phyloP scores from a whole-genome alignment of 106 monocot species.

The Dendrobium huoshanense region DNA sequence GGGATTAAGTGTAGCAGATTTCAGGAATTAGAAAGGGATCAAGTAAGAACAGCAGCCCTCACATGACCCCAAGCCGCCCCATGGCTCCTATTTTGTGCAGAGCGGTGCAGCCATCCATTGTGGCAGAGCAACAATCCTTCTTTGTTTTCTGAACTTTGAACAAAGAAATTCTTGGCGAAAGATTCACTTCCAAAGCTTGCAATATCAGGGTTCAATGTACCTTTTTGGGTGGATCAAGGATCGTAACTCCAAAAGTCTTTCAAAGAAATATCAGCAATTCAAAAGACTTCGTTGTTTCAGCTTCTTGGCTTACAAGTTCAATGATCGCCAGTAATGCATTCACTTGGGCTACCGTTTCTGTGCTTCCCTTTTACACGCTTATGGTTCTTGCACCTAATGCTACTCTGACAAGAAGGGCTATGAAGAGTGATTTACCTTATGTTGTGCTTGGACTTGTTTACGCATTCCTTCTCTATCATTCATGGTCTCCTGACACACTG shows the following conservation, averaged over 20 bases:
- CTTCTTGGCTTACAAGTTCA: slow-evolving; percentile 42
- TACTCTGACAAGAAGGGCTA: slow-evolving; percentile 54
- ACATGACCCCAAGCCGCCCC: no score
- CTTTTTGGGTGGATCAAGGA: slow-evolving; percentile 28
- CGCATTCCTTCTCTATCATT: slow-evolving; percentile 77
- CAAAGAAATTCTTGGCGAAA: slow-evolving; percentile 5
- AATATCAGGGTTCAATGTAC: slow-evolving; percentile 16
- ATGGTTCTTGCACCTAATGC: slow-evolving; percentile 90
- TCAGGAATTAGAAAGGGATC: no score
- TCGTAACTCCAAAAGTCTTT: neutral
- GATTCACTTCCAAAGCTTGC: neutral
- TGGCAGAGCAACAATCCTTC: neutral
- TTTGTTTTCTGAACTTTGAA: slow-evolving; percentile 2
- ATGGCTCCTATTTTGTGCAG: no score
- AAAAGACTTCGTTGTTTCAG: slow-evolving; percentile 21
- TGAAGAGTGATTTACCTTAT: slow-evolving; percentile 71
- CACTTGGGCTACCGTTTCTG: slow-evolving; percentile 80
- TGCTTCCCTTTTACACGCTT: slow-evolving; percentile 89
- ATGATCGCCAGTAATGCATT: slow-evolving; percentile 78
- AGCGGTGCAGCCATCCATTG: neutral
- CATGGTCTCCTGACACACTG: slow-evolving; percentile 83
- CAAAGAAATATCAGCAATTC: slow-evolving; percentile 1
- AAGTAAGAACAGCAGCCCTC: no score
- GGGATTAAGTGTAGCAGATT: no score
- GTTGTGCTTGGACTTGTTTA: slow-evolving; percentile 67